Conservation (phyloP, 179 eudicot species). For the Silene coronaria region DNA sequence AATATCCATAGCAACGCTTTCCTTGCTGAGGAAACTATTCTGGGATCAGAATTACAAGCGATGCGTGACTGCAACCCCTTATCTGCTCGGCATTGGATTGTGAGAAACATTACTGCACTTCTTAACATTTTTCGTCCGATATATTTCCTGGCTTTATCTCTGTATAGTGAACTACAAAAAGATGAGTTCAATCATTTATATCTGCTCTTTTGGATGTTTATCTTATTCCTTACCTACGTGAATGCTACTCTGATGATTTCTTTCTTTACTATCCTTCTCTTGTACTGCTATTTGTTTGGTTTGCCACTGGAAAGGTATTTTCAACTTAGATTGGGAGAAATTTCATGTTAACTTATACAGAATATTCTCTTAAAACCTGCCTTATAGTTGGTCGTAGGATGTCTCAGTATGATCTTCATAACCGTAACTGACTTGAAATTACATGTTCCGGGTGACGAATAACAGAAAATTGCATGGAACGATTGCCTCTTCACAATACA, state of each 20-base stretch:
- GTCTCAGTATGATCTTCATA: too few relatives aligned
- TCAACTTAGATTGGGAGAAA: too few relatives aligned
- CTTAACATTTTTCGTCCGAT: background rate
- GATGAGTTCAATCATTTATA: too few relatives aligned
- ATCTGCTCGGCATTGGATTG: slow-evolving; percentile 95
- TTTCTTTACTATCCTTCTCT: background rate
- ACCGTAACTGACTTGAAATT: too few relatives aligned
- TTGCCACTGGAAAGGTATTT: background rate
- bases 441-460: too few relatives aligned
- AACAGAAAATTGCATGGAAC: too few relatives aligned
- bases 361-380: too few relatives aligned
- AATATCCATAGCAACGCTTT: slow-evolving; percentile 86
- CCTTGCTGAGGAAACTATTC: slow-evolving; percentile 75
- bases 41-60: slow-evolving; percentile 72
- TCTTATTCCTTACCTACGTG: background rate
- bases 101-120: slow-evolving; percentile 29
- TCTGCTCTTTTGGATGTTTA: too few relatives aligned
- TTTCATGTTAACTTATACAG: too few relatives aligned
- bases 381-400: too few relatives aligned
- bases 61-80: slow-evolving; percentile 77
- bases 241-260: background rate
- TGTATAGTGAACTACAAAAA: too few relatives aligned
- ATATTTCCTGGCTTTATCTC: background rate
- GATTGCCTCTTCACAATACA: too few relatives aligned
- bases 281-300: background rate